These are phyloP conservation scores for Malus sylvestris DNA, from an alignment of 306 rosid species.

Conservation along the genomic window DNA sequence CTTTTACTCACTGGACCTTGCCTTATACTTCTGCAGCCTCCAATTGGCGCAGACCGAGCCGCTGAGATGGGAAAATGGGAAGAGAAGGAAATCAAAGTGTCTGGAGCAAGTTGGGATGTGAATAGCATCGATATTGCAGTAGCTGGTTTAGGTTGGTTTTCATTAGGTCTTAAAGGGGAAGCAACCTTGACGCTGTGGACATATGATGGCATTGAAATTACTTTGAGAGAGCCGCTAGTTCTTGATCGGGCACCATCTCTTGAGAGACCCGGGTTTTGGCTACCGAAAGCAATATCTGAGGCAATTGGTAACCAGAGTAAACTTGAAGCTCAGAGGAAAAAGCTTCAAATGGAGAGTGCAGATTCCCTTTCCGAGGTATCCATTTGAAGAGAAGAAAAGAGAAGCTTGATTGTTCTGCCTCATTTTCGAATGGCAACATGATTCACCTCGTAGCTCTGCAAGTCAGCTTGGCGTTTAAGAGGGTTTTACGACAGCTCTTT, in stretches of 20 bases:
- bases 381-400: slow-evolving; percentile 27
- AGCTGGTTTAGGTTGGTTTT: slow-evolving; percentile 82
- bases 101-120: slow-evolving; percentile 77
- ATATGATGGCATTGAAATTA: slow-evolving; percentile 66
- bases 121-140: slow-evolving; percentile 67
- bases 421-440: background rate
- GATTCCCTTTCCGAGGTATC: slow-evolving; percentile 35
- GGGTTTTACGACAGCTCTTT: background rate
- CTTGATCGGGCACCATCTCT: slow-evolving; percentile 71
- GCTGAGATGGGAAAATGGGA: slow-evolving; percentile 59
- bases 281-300: slow-evolving; percentile 73
- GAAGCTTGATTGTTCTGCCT: background rate
- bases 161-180: slow-evolving; percentile 80
- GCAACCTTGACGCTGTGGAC: slow-evolving; percentile 66
- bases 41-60: slow-evolving; percentile 48
- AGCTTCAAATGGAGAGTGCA: slow-evolving; percentile 33
- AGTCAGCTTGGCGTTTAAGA: background rate
- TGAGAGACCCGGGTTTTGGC: slow-evolving; percentile 85
- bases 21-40: slow-evolving; percentile 52
- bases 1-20: background rate
- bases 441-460: background rate
- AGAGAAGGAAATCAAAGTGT: slow-evolving; percentile 62
- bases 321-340: slow-evolving; percentile 59
- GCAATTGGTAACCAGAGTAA: slow-evolving; percentile 55
- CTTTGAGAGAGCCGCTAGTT: slow-evolving; percentile 75